Evolutionary conservation across 2,329 filamentous ascomycete genomes (phyloP).

Genomic region (Fusarium torreyae): DNA sequence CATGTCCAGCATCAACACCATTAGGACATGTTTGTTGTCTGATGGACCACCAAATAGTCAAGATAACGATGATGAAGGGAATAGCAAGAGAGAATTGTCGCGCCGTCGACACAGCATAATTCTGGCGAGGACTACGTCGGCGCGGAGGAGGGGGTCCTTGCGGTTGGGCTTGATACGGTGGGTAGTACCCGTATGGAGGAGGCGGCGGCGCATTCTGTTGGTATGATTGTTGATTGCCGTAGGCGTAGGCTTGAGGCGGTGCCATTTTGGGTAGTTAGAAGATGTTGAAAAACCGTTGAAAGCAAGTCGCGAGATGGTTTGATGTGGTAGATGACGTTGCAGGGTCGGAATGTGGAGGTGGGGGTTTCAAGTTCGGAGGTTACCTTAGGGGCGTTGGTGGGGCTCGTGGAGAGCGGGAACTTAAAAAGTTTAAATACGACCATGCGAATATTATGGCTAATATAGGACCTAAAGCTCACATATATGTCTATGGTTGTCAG

Average conservation of each 20-base stretch:
- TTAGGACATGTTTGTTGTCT: slow-evolving; percentile 39
- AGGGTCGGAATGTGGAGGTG: slow-evolving; percentile 14
- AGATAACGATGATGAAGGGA: slow-evolving; percentile 56
- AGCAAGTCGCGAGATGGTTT: neutral
- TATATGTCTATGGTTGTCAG: too few relatives aligned
- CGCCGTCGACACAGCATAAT: slow-evolving; percentile 27
- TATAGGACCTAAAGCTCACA: neutral
- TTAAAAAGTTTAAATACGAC: slow-evolving; percentile 32
- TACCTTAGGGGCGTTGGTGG: neutral
- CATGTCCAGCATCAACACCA: slow-evolving; percentile 23
- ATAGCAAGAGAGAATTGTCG: slow-evolving; percentile 45
- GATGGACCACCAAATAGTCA: slow-evolving; percentile 59
- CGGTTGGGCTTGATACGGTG: slow-evolving; percentile 17
- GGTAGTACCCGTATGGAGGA: slow-evolving; percentile 32
- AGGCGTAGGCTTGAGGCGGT: slow-evolving; percentile 23
- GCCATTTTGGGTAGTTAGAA: slow-evolving; percentile 20
- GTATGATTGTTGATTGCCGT: slow-evolving; percentile 28
- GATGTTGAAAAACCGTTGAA: neutral
- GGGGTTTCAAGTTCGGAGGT: neutral
- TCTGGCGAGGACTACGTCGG: slow-evolving; percentile 21
- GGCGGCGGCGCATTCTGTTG: slow-evolving; percentile 11
- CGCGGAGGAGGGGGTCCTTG: slow-evolving; percentile 4
- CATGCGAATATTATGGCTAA: slow-evolving; percentile 17
- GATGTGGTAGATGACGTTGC: neutral
- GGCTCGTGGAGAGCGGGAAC: neutral